Base-by-base conservation (phyloP, 2,329 filamentous ascomycete genomes). In the Xylariaceae sp. region DNA sequence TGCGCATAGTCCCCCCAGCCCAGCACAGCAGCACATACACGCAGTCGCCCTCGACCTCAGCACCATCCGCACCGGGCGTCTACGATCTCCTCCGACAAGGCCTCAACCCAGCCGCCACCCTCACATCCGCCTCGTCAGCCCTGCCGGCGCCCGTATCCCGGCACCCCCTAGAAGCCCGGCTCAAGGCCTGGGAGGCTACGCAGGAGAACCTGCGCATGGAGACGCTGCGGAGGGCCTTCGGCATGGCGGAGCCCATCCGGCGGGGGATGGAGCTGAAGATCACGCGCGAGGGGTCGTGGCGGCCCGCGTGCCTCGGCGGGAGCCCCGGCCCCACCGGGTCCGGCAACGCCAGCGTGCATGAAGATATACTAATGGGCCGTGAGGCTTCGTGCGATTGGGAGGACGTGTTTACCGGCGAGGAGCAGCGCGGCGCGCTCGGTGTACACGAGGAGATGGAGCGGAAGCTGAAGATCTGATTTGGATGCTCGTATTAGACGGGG, bases 231-330 rank as follows among this genome's bases (percentile, higher is more conserved):
- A 88, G 90, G 62, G 86, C 89, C 44, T 97, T 91, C 72, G 94
- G 94, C 61, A 86, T 96, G 66, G 89, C 88, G 22, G 94, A 97
- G 80, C 94, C 94, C 2, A 85, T 97, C 65, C 85, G 91, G 53
- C 84, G 92, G 51, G 89, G 87, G 57, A 96, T 99, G 94, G 94
- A 99, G 78, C 80, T 96, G 71, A 89, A 90, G 81, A 92, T 95
- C 69, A 85, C 89, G 16, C 77, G 83, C 58, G 84, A 87, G 56
- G 87, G 89, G 60, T 85, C 89, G 72, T 95, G 91, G 87, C 80
- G 84, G 66, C 90, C 90, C 46, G 75, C 83, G 64, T 84, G 82
- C 47, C 77, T 96, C 49, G 80, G 84, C 49, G 84, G 85, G 40
- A 73, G 75, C 49, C 75, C 67, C 47, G 84, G 82, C 43, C 76